phyloP scores from a whole-genome alignment of 2,329 filamentous ascomycete genomes.

The Botrytis deweyae region DNA sequence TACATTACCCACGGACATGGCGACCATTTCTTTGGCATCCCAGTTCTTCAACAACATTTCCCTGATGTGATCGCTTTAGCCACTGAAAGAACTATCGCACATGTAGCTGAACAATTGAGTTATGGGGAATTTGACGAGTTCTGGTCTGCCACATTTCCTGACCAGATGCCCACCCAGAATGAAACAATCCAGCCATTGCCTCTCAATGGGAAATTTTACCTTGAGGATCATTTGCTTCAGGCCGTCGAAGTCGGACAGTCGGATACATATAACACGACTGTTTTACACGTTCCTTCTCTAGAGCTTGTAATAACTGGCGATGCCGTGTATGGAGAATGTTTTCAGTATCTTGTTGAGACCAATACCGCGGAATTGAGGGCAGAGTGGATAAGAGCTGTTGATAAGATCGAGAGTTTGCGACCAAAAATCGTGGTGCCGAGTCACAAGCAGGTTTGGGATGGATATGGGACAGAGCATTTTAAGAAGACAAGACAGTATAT shows the following conservation, averaged over 20 bases:
- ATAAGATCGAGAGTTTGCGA: conserved; percentile 36
- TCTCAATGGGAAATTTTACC: not conserved
- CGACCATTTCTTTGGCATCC: conserved; percentile 44
- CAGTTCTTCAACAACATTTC: conserved; percentile 37
- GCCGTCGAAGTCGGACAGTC: conserved; percentile 35
- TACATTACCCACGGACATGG: conserved; percentile 45
- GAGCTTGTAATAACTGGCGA: conserved; percentile 40
- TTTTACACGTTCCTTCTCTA: conserved; percentile 38
- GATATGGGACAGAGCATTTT: conserved; percentile 34
- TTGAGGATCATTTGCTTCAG: conserved; percentile 4
- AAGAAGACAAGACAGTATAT: conserved; percentile 35
- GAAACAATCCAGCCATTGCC: conserved; percentile 1
- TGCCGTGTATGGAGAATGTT: conserved; percentile 40
- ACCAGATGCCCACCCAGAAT: conserved; percentile 13
- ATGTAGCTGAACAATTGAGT: conserved; percentile 8
- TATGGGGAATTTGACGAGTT: not conserved
- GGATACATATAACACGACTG: conserved; percentile 38
- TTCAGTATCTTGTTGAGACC: conserved; percentile 40
- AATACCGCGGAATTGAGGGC: conserved; percentile 34
- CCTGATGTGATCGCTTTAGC: conserved; percentile 28
- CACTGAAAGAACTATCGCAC: conserved; percentile 2
- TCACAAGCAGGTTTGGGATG: conserved; percentile 34
- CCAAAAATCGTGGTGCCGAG: conserved; percentile 38
- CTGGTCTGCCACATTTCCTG: conserved; percentile 3
- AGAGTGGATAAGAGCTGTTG: conserved; percentile 39